Evolutionary conservation across 306 rosid genomes (phyloP).

Genomic region (Gastrolobium bilobum): DNA sequence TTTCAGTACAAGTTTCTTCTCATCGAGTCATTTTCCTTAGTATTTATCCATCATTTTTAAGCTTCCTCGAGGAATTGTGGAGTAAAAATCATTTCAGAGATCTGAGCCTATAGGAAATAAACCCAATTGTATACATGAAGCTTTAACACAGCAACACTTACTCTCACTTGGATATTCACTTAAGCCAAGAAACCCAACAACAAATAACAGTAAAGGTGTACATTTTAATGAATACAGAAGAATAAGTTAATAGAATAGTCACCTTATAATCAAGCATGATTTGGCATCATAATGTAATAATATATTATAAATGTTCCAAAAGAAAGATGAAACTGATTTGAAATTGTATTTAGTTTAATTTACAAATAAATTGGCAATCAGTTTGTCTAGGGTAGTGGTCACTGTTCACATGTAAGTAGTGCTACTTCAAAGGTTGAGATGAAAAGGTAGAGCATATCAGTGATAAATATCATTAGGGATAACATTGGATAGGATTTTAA

Average conservation of each 20-base stretch:
- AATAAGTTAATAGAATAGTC: conserved; percentile 13
- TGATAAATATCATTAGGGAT: conserved; percentile 11
- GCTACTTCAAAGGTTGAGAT: conserved; percentile 6
- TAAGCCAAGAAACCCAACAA: conserved; percentile 15
- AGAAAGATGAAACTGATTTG: conserved; percentile 35
- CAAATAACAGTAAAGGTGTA: not conserved
- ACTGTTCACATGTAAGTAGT: conserved; percentile 29
- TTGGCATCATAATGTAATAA: conserved; percentile 32
- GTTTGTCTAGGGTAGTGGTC: conserved; percentile 21
- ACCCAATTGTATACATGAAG: not conserved
- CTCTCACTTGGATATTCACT: conserved; percentile 27
- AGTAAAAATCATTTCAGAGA: conserved; percentile 19
- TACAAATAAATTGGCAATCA: conserved; percentile 8
- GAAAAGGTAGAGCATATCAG: conserved; percentile 8
- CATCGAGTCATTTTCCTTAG: conserved; percentile 9
- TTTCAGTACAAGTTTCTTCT: conserved; percentile 28
- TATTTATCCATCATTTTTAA: conserved; percentile 28
- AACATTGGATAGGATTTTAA: conserved; percentile 29
- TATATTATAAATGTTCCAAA: conserved; percentile 19
- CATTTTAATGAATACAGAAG: conserved; percentile 22
- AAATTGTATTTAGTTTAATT: conserved; percentile 29
- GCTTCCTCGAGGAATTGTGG: conserved; percentile 20
- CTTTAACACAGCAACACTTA: conserved; percentile 3
- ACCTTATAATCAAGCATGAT: conserved; percentile 36
- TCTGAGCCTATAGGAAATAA: not conserved